Evolutionary conservation across 2,329 filamentous ascomycete genomes (phyloP).

Genomic region (Spiromastix sp.): DNA sequence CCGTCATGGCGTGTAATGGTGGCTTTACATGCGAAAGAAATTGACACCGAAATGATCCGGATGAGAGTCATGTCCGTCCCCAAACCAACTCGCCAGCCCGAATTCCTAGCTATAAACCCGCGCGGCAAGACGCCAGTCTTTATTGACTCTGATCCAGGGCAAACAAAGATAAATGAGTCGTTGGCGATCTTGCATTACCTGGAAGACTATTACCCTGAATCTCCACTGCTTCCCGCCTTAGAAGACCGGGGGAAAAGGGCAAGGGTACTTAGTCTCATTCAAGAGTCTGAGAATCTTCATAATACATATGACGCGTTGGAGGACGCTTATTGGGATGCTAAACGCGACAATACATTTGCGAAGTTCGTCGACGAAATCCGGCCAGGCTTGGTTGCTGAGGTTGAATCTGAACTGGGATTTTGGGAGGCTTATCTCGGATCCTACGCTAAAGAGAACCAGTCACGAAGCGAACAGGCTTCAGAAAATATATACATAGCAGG

Average conservation of each 20-base stretch:
- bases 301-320: constrained; percentile 2
- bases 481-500: constrained; percentile 1
- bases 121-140: constrained; percentile 5
- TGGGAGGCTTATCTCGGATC: constrained; percentile 1
- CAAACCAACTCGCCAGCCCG: constrained; percentile 3
- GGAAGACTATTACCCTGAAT: constrained; percentile 1
- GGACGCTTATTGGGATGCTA: constrained; percentile 2
- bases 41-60: neutral
- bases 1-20: constrained; percentile 4
- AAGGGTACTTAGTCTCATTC: neutral
- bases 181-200: constrained; percentile 4
- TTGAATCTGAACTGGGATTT: neutral
- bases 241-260: neutral
- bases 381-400: neutral
- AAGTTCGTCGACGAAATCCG: neutral
- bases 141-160: neutral
- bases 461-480: neutral
- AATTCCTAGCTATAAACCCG: constrained; percentile 3
- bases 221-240: neutral
- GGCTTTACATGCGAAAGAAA: constrained; percentile 1
- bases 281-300: constrained; percentile 5
- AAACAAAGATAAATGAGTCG: constrained; percentile 2
- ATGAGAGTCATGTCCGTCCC: constrained; percentile 3
- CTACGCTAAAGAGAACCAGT: too few relatives aligned
- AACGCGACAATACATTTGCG: neutral